These are phyloP conservation scores for Pseudopyrenochaeta lycopersici DNA, from an alignment of 2,329 filamentous ascomycete species.

Conservation along the genomic window DNA sequence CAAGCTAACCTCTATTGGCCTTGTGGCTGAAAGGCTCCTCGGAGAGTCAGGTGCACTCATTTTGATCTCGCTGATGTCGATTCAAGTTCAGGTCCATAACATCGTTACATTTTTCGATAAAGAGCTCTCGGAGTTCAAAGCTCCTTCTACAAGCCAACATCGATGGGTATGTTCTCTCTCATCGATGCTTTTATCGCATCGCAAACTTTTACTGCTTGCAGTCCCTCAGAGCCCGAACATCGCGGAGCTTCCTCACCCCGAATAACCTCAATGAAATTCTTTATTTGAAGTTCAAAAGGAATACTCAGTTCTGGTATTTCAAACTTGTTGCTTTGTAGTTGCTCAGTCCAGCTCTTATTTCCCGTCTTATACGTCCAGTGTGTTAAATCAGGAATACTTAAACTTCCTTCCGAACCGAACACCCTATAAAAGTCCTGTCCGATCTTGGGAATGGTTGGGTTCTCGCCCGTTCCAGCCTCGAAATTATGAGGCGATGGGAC, in stretches of 20 bases:
- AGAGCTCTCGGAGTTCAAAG: too few relatives aligned
- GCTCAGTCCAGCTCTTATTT: constrained; percentile 55
- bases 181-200: constrained; percentile 61
- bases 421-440: constrained; percentile 62
- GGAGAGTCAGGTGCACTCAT: too few relatives aligned
- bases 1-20: too few relatives aligned
- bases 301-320: constrained; percentile 40
- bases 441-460: constrained; percentile 59
- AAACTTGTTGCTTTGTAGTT: constrained; percentile 46
- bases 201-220: constrained; percentile 63
- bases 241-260: constrained; percentile 53
- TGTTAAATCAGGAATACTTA: constrained; percentile 65
- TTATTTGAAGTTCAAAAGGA: constrained; percentile 63
- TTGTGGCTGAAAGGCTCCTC: too few relatives aligned
- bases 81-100: too few relatives aligned
- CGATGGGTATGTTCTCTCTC: constrained; percentile 46
- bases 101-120: too few relatives aligned
- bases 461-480: constrained; percentile 67
- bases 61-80: too few relatives aligned
- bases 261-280: constrained; percentile 62
- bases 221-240: constrained; percentile 60
- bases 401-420: constrained; percentile 60
- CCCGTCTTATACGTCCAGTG: constrained; percentile 55
- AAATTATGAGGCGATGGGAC: constrained; percentile 63
- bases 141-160: constrained; percentile 14